phyloP scores from a whole-genome alignment of 1,284 basidiomycete species.

The Sanghuangporus weigelae region DNA sequence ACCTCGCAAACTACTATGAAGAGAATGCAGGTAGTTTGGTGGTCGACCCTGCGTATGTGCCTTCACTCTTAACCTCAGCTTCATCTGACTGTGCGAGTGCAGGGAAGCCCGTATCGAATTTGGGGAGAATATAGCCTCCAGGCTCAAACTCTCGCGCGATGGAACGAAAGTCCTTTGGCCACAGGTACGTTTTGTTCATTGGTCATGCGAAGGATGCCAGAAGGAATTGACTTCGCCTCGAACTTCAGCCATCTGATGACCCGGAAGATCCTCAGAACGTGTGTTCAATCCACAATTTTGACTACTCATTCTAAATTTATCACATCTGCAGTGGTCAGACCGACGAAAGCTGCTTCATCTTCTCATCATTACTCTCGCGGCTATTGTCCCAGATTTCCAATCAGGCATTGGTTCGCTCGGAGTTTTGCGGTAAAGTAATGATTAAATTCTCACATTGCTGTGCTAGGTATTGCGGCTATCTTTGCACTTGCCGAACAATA shows the following conservation, averaged over 20 bases:
- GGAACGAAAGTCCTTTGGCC: constrained; percentile 11
- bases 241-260: constrained; percentile 57
- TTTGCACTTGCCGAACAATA: constrained; percentile 56
- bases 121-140: constrained; percentile 42
- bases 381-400: constrained; percentile 65
- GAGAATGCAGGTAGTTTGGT: constrained; percentile 53
- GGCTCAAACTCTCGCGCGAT: constrained; percentile 38
- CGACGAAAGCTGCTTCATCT: constrained; percentile 49
- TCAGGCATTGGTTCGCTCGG: constrained; percentile 51
- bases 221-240: neutral
- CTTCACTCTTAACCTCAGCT: constrained; percentile 18
- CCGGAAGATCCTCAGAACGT: constrained; percentile 65
- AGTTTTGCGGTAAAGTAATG: neutral
- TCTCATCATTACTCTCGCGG: constrained; percentile 56
- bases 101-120: constrained; percentile 52
- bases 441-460: neutral
- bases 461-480: constrained; percentile 49
- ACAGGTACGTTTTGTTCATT: neutral
- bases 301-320: neutral
- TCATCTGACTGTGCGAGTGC: constrained; percentile 18
- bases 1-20: constrained; percentile 49
- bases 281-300: constrained; percentile 20
- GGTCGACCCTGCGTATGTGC: constrained; percentile 50
- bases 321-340: constrained; percentile 35
- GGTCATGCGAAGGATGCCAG: neutral